phyloP scores from a whole-genome alignment of 2,329 filamentous ascomycete species.

The Geoglossum cookeanum region DNA sequence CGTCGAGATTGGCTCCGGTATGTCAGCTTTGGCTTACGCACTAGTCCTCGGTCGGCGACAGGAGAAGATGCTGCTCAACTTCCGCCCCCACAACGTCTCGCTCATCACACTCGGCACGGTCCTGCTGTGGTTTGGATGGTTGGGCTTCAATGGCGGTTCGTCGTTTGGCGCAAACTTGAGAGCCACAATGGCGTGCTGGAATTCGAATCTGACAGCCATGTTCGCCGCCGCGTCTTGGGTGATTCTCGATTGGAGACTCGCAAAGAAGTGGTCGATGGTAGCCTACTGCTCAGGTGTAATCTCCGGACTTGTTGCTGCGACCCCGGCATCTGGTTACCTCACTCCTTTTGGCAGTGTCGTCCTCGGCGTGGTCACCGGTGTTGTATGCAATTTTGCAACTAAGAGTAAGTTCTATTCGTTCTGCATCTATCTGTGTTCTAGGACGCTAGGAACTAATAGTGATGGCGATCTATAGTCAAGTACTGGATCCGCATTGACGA shows the following conservation, averaged over 20 bases:
- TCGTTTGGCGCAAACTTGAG: slow-evolving; percentile 86
- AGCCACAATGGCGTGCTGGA: slow-evolving; percentile 94
- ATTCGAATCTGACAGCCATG: slow-evolving; percentile 82
- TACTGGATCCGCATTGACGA: slow-evolving; percentile 45
- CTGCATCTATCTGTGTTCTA: not conserved
- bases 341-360: slow-evolving; percentile 47
- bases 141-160: slow-evolving; percentile 96
- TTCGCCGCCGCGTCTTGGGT: slow-evolving; percentile 90
- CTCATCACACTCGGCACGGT: slow-evolving; percentile 90
- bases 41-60: slow-evolving; percentile 89
- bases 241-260: slow-evolving; percentile 83
- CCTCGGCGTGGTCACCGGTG: slow-evolving; percentile 45
- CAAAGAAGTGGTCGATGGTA: slow-evolving; percentile 77
- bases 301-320: slow-evolving; percentile 50
- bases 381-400: slow-evolving; percentile 48
- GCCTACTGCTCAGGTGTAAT: slow-evolving; percentile 56
- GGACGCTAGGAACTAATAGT: not conserved
- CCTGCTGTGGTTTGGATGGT: slow-evolving; percentile 96
- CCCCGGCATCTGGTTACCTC: slow-evolving; percentile 49
- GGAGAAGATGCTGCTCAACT: slow-evolving; percentile 99
- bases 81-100: slow-evolving; percentile 96
- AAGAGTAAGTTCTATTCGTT: slow-evolving; percentile 27
- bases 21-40: slow-evolving; percentile 87
- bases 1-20: slow-evolving; percentile 88
- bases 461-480: slow-evolving; percentile 11